Evolutionary conservation across 352 stramenopile species (phyloP), one percentile per base, ranked within the genome.

Genomic region (Pseudoperonospora humuli): DNA sequence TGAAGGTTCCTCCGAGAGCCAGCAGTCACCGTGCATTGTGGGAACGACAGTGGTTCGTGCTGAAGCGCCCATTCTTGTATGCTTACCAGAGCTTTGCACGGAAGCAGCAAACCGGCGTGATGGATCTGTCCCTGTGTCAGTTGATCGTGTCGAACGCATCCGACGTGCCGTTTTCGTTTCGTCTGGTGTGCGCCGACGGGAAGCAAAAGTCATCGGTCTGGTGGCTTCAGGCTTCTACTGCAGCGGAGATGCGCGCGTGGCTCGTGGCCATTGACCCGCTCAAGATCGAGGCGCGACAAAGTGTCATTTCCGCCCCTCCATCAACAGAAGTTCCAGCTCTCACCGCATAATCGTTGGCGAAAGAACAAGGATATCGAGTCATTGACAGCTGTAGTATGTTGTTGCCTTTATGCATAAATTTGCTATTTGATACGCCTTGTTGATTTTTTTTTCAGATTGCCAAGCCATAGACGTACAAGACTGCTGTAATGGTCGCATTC

Each of bases 31-130:
- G 31, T 14, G 13, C 15, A 6, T 50, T 38, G 5, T 92, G 79
- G 74, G 64, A 89, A 18, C 61, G 79, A 0, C 75, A 79, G 24
- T 92, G 76, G 79, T 86, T 92, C 29, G 79, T 92, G 18, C 51
- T 92, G 33, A 83, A 86, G 38, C 63, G 70, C 1, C 79, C 79
- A 17, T 89, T 92, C 42, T 53, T 92, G 21, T 89, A 87, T 44
- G 59, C 50, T 1, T 91, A 86, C 58, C 69, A 80, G 51, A 80
- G 55, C 39, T 85, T 86, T 25, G 72, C 73, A 0, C 57, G 65
- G 11, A 81, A 87, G 29, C 66, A 81, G 9, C 61, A 84, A 32
- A 67, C 76, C 1, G 74, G 79, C 17, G 72, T 89, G 10, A 63
- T 91, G 44, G 79, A 91, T 58, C 57, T 89, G 10, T 84, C 70